Conservation (phyloP, 768 basidiomycete species). For the Boletus rubroflammeus region DNA sequence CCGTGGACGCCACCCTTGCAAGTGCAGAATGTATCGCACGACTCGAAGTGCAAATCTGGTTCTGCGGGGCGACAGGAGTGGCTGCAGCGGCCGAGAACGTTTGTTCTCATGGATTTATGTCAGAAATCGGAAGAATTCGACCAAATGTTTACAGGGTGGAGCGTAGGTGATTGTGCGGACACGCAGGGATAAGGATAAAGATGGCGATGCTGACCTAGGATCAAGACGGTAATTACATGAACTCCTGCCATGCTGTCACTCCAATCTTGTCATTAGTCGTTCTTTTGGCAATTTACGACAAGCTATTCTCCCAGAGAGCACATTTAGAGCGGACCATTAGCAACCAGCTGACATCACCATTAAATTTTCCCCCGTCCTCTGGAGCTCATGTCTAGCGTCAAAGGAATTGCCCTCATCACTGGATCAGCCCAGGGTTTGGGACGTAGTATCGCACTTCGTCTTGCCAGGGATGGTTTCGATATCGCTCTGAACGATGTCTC, state of each 20-base stretch:
- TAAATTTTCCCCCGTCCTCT: neutral
- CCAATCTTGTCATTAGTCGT: neutral
- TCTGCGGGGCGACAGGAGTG: neutral
- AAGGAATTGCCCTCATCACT: constrained; percentile 31
- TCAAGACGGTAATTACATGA: no score
- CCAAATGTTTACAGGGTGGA: neutral
- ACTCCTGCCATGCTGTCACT: neutral
- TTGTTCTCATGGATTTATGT: neutral
- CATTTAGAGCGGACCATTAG: neutral
- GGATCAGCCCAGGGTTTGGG: constrained; percentile 33
- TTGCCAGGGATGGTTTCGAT: constrained; percentile 24
- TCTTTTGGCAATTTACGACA: neutral
- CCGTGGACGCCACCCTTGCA: neutral
- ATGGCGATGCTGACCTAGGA: neutral
- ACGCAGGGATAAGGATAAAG: neutral
- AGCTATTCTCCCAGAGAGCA: neutral
- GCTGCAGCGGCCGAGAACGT: neutral
- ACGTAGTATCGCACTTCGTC: constrained; percentile 14
- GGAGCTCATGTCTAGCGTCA: constrained; percentile 12
- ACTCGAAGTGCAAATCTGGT: neutral
- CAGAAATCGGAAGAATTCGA: neutral
- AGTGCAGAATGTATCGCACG: neutral
- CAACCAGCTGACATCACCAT: no score
- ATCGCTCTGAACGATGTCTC: constrained; percentile 29
- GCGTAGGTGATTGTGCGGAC: neutral